phyloP scores from a whole-genome alignment of 805 yeast species.

The Cyberlindnera galapagoensis region DNA sequence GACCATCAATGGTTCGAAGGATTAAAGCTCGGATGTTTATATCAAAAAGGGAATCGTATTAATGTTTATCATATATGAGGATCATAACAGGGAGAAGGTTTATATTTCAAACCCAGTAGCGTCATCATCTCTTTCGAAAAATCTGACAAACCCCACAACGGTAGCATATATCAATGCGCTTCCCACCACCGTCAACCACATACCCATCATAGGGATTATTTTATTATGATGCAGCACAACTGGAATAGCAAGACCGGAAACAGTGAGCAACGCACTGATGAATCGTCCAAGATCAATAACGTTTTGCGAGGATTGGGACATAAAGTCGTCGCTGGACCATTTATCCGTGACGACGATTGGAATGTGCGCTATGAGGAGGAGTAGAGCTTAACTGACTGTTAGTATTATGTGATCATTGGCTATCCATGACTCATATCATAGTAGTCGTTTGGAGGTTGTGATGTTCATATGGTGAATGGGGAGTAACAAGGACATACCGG shows the following conservation, averaged over 20 bases:
- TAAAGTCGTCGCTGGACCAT: constrained; percentile 45
- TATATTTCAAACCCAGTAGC: constrained; percentile 19
- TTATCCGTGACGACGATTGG: constrained; percentile 48
- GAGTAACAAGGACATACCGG: constrained; percentile 41
- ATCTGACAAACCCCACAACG: constrained; percentile 61
- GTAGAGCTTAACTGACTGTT: constrained; percentile 24
- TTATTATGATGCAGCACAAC: constrained; percentile 56
- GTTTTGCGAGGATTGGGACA: constrained; percentile 39
- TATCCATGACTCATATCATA: no score
- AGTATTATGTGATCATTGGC: not conserved
- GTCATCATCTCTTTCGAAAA: constrained; percentile 46
- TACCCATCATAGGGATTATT: constrained; percentile 52
- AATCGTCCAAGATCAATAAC: constrained; percentile 66
- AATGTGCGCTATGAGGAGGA: constrained; percentile 49
- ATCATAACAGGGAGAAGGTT: constrained; percentile 1
- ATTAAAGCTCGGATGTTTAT: no score
- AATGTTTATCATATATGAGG: not conserved
- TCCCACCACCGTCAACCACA: constrained; percentile 57
- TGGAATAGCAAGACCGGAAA: constrained; percentile 57
- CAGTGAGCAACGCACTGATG: constrained; percentile 55
- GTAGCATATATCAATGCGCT: constrained; percentile 67
- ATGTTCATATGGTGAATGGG: no score
- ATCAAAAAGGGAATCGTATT: constrained; percentile 5
- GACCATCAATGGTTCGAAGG: constrained; percentile 66
- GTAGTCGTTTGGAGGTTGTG: no score